These are phyloP conservation scores for Thoreauomyces humboldtii DNA, from an alignment of 192 early-diverging fungal genomes.

Conservation along the genomic window DNA sequence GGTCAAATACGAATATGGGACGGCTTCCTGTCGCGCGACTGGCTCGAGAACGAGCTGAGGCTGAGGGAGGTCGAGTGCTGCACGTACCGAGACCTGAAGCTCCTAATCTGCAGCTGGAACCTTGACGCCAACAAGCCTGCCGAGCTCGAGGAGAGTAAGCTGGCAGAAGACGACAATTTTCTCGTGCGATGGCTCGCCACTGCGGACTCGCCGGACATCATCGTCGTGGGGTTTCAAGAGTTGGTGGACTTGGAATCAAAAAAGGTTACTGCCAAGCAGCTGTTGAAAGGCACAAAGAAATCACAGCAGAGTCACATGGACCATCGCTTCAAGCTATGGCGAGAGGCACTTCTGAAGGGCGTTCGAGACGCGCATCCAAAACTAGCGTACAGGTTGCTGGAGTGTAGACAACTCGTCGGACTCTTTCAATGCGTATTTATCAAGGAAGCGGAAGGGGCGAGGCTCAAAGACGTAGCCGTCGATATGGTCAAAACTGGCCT, in stretches of 20 bases:
- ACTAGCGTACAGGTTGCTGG: conserved; percentile 60
- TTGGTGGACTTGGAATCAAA: conserved; percentile 79
- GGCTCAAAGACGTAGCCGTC: conserved; percentile 59
- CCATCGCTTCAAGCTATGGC: conserved; percentile 81
- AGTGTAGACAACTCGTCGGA: conserved; percentile 83
- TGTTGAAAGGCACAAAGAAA: conserved; percentile 54
- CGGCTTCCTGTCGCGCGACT: conserved; percentile 67
- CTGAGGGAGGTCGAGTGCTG: conserved; percentile 61
- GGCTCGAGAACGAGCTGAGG: conserved; percentile 66
- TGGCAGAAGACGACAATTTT: conserved; percentile 48
- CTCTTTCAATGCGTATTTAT: conserved; percentile 88
- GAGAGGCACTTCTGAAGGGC: conserved; percentile 63
- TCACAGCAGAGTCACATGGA: conserved; percentile 51
- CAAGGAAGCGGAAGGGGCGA: conserved; percentile 55
- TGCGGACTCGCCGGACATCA: conserved; percentile 66
- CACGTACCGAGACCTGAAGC: conserved; percentile 58
- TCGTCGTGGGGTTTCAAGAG: conserved; percentile 84
- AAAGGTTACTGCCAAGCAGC: conserved; percentile 69
- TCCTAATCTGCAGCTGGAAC: conserved; percentile 92
- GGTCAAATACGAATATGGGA: conserved; percentile 76
- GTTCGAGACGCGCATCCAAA: conserved; percentile 53
- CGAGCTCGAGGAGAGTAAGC: conserved; percentile 58
- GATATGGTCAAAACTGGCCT: conserved; percentile 86
- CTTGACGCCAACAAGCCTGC: conserved; percentile 87
- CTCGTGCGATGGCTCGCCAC: conserved; percentile 45